phyloP scores from a whole-genome alignment of 2,329 filamentous ascomycete genomes.

The Plectosphaerella cucumerina region DNA sequence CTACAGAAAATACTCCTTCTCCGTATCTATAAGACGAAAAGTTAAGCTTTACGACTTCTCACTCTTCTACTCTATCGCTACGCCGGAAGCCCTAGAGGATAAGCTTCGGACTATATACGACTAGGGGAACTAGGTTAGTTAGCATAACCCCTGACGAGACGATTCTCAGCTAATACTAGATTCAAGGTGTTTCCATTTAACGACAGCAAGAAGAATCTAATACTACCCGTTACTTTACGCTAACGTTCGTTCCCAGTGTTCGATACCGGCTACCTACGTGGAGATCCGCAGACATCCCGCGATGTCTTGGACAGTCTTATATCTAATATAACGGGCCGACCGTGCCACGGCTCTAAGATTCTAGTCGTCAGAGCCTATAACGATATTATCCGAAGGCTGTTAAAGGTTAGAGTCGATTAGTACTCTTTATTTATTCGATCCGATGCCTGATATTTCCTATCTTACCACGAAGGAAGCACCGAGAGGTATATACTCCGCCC shows the following conservation, averaged over 20 bases:
- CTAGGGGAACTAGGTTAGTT: conserved; percentile 19
- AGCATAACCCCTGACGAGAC: not conserved
- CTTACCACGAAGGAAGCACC: not conserved
- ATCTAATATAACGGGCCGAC: conserved; percentile 8
- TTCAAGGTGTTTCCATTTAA: not conserved
- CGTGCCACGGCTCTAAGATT: not conserved
- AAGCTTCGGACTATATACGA: conserved; percentile 15
- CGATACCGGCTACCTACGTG: conserved; percentile 13
- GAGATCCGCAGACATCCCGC: conserved; percentile 9
- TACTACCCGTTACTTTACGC: not conserved
- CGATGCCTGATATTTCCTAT: not conserved
- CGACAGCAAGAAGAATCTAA: not conserved
- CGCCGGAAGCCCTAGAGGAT: conserved; percentile 9
- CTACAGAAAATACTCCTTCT: conserved; percentile 12
- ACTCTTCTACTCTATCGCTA: conserved; percentile 16
- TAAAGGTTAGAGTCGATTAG: not conserved
- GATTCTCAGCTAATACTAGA: not conserved
- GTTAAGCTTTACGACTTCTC: conserved; percentile 16
- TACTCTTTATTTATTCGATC: not conserved
- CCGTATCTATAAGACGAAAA: conserved; percentile 7
- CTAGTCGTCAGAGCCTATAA: conserved; percentile 15
- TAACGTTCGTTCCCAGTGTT: conserved; percentile 13
- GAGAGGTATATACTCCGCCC: not conserved
- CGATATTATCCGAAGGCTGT: conserved; percentile 2
- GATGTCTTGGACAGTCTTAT: conserved; percentile 15